Base-by-base conservation (phyloP, 2,329 filamentous ascomycete species). In the Diplodia scrobiculata region DNA sequence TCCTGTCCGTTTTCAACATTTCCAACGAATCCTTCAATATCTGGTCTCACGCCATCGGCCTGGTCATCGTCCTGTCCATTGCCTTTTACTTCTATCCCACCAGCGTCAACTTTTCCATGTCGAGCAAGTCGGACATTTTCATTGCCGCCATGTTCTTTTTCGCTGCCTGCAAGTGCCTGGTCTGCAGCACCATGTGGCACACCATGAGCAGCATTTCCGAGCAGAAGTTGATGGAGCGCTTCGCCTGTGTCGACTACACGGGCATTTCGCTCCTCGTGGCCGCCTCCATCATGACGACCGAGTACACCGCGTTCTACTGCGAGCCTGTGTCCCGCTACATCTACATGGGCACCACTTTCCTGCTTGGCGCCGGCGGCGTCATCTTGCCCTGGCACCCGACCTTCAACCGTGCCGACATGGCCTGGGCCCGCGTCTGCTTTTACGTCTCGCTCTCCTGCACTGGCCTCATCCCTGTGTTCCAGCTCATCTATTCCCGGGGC, bases 231-330 rank as follows among this genome's bases (percentile, higher is more conserved):
- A 90, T 99, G 80, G 95, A 96, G 76, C 90, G 92, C 68, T 98
- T 99, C 73, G 95, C 95, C 19, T 99, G 95, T 77, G 92, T 99
- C 67, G 95, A 99, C 78, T 99, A 99, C 79, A 98, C 95, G 0
- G 95, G 95, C 65, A 99, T 99, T 71, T 97, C 93, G 1, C 83
- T 99, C 60, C 86, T 99, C 29, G 95, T 99, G 63, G 92, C 95
- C 2, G 92, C 95, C 10, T 96, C 91, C 66, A 99, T 99, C 80
- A 92, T 98, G 86, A 97, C 95, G 1, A 97, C 92, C 41, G 95
- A 99, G 77, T 99, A 98, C 81, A 97, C 95, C 0, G 95, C 94
- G 27, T 99, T 99, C 79, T 99, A 99, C 82, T 97, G 95, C 81
- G 95, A 99, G 73, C 93, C 95, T 2, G 73, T 90, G 54, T 93